These are phyloP conservation scores for Paramecium tetraurelia DNA, from an alignment of 73 alveolate species.

Conservation along the genomic window DNA sequence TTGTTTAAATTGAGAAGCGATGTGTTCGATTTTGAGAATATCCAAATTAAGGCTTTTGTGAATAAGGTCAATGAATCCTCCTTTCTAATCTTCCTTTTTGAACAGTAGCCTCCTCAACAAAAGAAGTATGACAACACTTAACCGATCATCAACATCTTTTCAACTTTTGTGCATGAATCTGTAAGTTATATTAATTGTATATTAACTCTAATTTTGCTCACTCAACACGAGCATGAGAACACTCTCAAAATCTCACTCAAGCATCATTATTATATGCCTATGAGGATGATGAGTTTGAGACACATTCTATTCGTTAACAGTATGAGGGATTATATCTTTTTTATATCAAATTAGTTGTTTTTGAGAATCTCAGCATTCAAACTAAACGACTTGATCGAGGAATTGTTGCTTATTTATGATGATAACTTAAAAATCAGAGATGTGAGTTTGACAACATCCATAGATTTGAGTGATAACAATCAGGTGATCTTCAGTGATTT, in stretches of 20 bases:
- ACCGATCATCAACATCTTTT: neutral
- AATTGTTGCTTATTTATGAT: neutral
- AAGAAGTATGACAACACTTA: neutral
- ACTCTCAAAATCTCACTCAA: neutral
- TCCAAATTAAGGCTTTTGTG: neutral
- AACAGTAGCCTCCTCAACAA: neutral
- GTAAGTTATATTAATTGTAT: constrained; percentile 18
- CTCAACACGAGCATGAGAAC: neutral
- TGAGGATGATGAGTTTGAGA: constrained; percentile 35
- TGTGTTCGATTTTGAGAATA: neutral
- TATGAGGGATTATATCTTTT: constrained; percentile 46
- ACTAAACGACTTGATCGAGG: neutral
- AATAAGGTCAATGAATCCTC: neutral
- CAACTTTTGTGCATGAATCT: constrained; percentile 43
- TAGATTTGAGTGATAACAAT: constrained; percentile 33
- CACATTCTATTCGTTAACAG: neutral
- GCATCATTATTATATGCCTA: constrained; percentile 1
- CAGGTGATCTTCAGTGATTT: constrained; percentile 28
- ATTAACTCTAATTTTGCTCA: neutral
- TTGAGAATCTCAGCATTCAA: constrained; percentile 31
- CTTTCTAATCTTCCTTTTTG: neutral
- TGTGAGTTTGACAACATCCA: constrained; percentile 1
- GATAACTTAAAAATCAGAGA: constrained; percentile 32
- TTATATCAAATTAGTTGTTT: constrained; percentile 1
- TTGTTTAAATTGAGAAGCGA: neutral